A percentile compares a stretch with the other conserved stretches of the same genome.
Evolutionary conservation across 768 basidiomycete species (phyloP).

Genomic region (Agaricus sinodeliciosus): DNA sequence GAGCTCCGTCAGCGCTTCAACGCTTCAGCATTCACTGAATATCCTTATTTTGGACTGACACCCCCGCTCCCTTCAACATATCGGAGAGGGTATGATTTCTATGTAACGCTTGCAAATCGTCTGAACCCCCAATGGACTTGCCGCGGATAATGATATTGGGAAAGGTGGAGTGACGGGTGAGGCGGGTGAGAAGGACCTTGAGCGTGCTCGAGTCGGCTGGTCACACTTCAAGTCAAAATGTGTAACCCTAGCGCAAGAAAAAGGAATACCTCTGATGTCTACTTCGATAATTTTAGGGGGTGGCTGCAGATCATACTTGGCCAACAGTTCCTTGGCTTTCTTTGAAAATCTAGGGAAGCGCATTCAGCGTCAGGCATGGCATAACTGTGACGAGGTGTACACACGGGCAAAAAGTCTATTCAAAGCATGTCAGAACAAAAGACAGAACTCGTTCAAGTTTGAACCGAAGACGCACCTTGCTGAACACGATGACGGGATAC

Average conservation of each 20-base stretch:
- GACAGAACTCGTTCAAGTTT: not conserved
- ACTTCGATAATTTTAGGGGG: slow-evolving; percentile 69
- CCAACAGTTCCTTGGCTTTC: slow-evolving; percentile 56
- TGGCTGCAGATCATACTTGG: slow-evolving; percentile 52
- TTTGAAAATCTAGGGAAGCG: slow-evolving; percentile 43
- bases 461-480: slow-evolving; percentile 50
- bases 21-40: not conserved
- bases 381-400: slow-evolving; percentile 18
- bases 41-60: slow-evolving; percentile 23
- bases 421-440: not conserved
- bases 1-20: not conserved
- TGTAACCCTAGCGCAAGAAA: not conserved
- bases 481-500: slow-evolving; percentile 71
- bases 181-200: slow-evolving; percentile 57
- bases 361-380: not conserved
- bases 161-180: slow-evolving; percentile 65
- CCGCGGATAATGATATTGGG: slow-evolving; percentile 70
- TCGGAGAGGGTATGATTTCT: slow-evolving; percentile 33
- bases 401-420: slow-evolving; percentile 70
- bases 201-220: slow-evolving; percentile 57
- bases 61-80: slow-evolving; percentile 42
- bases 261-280: slow-evolving; percentile 51
- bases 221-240: not conserved
- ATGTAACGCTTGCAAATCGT: slow-evolving; percentile 50
- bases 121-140: slow-evolving; percentile 58